Conservation (phyloP, 208 protist species). For the Wallacemonas rigidus region DNA sequence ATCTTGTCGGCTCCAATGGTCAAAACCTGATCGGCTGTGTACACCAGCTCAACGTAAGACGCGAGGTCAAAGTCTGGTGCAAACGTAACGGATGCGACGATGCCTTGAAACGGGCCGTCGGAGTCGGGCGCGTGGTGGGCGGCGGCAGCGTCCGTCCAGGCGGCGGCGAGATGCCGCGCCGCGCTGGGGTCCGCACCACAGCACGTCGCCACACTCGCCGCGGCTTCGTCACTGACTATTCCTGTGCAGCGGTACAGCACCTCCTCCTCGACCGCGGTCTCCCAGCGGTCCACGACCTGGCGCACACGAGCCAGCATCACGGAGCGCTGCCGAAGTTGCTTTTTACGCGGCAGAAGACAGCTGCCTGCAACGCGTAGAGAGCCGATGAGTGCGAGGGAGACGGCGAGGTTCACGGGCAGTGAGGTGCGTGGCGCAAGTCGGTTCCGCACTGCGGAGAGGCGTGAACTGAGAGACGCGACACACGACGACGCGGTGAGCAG, state of each 20-base stretch:
- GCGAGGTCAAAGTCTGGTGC: constrained; percentile 26
- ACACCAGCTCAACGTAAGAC: constrained; percentile 31
- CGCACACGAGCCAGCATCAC: constrained; percentile 33
- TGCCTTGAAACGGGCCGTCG: constrained; percentile 24
- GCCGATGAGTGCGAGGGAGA: constrained; percentile 16
- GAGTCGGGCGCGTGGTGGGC: not conserved
- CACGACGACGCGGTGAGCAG: not conserved
- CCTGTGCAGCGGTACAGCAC: constrained; percentile 26
- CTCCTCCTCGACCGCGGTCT: constrained; percentile 39
- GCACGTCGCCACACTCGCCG: not conserved
- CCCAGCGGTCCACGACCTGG: constrained; percentile 40
- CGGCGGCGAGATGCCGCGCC: not conserved
- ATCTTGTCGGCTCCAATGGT: constrained; percentile 23
- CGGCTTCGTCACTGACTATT: constrained; percentile 9
- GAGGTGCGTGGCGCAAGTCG: not conserved
- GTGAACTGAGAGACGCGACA: not conserved
- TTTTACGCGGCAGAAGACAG: constrained; percentile 23
- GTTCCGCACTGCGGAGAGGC: not conserved
- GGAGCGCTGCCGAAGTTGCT: constrained; percentile 40
- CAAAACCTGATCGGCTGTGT: constrained; percentile 28
- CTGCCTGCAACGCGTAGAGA: constrained; percentile 24
- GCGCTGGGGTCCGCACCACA: not conserved
- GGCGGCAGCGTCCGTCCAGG: not conserved
- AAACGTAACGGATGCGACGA: constrained; percentile 35
- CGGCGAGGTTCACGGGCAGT: not conserved